Evolutionary conservation across 768 basidiomycete genomes (phyloP).

Genomic region (Leccinum variicolor): DNA sequence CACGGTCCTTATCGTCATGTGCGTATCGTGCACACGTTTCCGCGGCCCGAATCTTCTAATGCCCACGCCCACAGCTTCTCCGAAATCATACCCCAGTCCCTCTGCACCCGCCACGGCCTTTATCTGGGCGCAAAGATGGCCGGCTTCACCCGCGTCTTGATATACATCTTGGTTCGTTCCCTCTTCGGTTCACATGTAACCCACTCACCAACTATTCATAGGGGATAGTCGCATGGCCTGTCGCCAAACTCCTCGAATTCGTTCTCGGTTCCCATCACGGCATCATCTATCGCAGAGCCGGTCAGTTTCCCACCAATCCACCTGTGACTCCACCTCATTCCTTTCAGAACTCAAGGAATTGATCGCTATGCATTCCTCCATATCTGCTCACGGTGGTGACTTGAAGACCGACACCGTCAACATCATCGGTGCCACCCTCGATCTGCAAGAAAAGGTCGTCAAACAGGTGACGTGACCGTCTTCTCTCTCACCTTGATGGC

Average conservation of each 20-base stretch:
- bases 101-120: conserved; percentile 89
- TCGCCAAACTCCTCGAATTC: conserved; percentile 77
- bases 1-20: conserved; percentile 87
- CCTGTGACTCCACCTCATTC: neutral
- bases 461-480: conserved; percentile 41
- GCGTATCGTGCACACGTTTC: conserved; percentile 32
- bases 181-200: neutral
- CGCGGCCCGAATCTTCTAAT: neutral
- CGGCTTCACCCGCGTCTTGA: conserved; percentile 58
- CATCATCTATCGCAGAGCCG: conserved; percentile 81
- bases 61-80: conserved; percentile 56
- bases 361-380: conserved; percentile 81
- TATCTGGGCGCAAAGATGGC: conserved; percentile 89
- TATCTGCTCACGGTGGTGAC: conserved; percentile 77
- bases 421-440: conserved; percentile 87
- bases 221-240: conserved; percentile 80
- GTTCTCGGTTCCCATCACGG: conserved; percentile 83
- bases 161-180: conserved; percentile 57
- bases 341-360: conserved; percentile 76
- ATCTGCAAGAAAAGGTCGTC: conserved; percentile 84
- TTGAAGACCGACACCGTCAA: conserved; percentile 83
- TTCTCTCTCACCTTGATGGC: neutral
- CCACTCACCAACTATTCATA: conserved; percentile 22
- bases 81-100: conserved; percentile 89
- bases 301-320: conserved; percentile 24